Evolutionary conservation across 202 grass and related monocot genomes (phyloP).

Genomic region (Zoysia matrella): DNA sequence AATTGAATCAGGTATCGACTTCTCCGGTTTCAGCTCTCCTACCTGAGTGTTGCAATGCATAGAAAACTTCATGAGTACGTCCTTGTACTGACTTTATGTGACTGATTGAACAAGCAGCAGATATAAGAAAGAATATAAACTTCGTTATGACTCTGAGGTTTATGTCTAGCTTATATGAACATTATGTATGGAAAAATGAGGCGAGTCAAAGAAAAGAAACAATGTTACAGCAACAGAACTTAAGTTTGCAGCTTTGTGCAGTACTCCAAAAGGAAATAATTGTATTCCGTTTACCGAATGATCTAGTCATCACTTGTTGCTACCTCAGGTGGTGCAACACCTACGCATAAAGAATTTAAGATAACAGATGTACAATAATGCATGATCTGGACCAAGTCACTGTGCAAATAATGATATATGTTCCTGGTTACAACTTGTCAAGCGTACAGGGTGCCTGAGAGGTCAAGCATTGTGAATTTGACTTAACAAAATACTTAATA

Average conservation of each 20-base stretch:
- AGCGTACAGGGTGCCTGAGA: neutral
- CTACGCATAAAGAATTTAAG: neutral
- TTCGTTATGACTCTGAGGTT: neutral
- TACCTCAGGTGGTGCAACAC: neutral
- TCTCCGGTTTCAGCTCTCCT: slow-evolving; percentile 72
- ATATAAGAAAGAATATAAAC: neutral
- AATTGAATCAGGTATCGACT: slow-evolving; percentile 81
- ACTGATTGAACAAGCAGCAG: slow-evolving; percentile 16
- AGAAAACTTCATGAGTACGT: neutral
- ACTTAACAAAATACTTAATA: neutral
- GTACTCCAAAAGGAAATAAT: neutral
- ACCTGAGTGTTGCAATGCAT: slow-evolving; percentile 58
- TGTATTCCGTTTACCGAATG: neutral
- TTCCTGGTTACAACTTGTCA: neutral
- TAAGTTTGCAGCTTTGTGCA: neutral
- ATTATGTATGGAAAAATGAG: slow-evolving; percentile 23
- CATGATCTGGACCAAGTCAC: slow-evolving; percentile 14
- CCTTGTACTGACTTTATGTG: slow-evolving; percentile 25
- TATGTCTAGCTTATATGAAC: slow-evolving; percentile 4
- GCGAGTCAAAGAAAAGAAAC: neutral
- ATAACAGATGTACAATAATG: neutral
- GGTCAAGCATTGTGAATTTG: slow-evolving; percentile 14
- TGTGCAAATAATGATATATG: neutral
- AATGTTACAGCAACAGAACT: slow-evolving; percentile 29
- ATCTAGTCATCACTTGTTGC: neutral